phyloP scores from a whole-genome alignment of 148 eudicot genomes.

The Amaranthus palmeri region DNA sequence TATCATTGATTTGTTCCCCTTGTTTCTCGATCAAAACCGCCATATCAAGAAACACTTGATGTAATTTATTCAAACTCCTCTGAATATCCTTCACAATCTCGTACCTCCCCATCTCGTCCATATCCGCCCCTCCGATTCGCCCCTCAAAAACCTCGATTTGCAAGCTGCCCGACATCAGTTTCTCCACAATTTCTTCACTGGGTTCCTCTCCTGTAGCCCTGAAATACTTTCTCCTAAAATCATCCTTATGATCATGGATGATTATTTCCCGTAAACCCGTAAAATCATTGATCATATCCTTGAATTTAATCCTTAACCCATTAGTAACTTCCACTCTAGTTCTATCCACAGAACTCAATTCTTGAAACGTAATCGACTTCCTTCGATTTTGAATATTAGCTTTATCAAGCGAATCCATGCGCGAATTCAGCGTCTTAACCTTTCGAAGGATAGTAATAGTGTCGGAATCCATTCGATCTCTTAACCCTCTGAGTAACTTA shows the following conservation, averaged over 20 bases:
- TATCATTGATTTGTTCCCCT: constrained; percentile 63
- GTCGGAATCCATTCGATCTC: constrained; percentile 77
- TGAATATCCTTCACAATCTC: constrained; percentile 67
- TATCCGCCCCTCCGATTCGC: constrained; percentile 23
- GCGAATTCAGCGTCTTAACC: constrained; percentile 46
- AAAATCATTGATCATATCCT: constrained; percentile 58
- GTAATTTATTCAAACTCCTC: constrained; percentile 66
- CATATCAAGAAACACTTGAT: constrained; percentile 87
- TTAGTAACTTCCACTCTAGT: constrained; percentile 55
- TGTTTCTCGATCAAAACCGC: constrained; percentile 74
- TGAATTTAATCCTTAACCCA: constrained; percentile 56
- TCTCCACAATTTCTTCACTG: constrained; percentile 52
- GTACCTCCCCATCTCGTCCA: constrained; percentile 58
- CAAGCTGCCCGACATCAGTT: constrained; percentile 42
- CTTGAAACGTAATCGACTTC: constrained; percentile 27
- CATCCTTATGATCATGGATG: constrained; percentile 50
- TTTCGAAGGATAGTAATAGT: constrained; percentile 58
- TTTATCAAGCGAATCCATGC: constrained; percentile 53
- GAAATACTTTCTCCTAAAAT: constrained; percentile 44
- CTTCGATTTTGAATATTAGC: constrained; percentile 41
- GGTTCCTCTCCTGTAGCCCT: constrained; percentile 55
- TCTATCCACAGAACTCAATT: constrained; percentile 58
- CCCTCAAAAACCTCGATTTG: constrained; percentile 37
- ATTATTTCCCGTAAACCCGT: constrained; percentile 56
- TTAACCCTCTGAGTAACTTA: constrained; percentile 56